Conservation (phyloP, 495 filamentous ascomycete species). For the Penicillium turbatum region DNA sequence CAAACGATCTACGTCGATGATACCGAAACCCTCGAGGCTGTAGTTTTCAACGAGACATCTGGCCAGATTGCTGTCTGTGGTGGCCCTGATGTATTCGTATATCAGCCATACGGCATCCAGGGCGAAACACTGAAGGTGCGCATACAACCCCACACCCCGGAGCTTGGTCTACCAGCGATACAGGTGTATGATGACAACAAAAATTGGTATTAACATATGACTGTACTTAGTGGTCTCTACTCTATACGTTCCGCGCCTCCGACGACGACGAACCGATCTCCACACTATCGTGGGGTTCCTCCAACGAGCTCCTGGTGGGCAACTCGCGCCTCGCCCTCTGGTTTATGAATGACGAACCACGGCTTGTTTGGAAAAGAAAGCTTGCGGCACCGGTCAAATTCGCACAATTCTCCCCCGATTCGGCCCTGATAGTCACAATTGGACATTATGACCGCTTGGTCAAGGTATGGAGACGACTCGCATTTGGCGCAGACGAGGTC, state of each 20-base stretch:
- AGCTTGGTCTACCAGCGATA: neutral
- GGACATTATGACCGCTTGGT: slow-evolving; percentile 76
- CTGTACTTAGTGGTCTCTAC: slow-evolving; percentile 50
- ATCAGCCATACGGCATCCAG: slow-evolving; percentile 68
- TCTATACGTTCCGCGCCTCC: slow-evolving; percentile 38
- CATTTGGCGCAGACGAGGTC: slow-evolving; percentile 77
- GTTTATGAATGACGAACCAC: slow-evolving; percentile 46
- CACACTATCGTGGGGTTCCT: slow-evolving; percentile 80
- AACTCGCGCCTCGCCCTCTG: slow-evolving; percentile 68
- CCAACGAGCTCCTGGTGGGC: slow-evolving; percentile 77
- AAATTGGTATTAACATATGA: slow-evolving; percentile 9
- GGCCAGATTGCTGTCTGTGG: slow-evolving; percentile 81
- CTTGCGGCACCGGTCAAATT: slow-evolving; percentile 71
- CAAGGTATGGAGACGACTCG: slow-evolving; percentile 88
- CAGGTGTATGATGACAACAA: neutral
- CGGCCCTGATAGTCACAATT: slow-evolving; percentile 75
- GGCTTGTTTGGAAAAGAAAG: slow-evolving; percentile 65
- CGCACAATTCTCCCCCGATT: slow-evolving; percentile 81
- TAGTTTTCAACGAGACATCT: slow-evolving; percentile 72
- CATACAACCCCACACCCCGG: slow-evolving; percentile 7
- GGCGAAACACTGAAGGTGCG: slow-evolving; percentile 56
- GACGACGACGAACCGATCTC: slow-evolving; percentile 45
- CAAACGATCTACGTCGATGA: slow-evolving; percentile 91
- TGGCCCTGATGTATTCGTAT: slow-evolving; percentile 63
- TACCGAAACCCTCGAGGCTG: slow-evolving; percentile 61